A percentile compares a stretch with the other conserved stretches of the same genome.
Evolutionary conservation across 2,329 filamentous ascomycete species (phyloP).

Genomic region (Colletotrichum coccodes): DNA sequence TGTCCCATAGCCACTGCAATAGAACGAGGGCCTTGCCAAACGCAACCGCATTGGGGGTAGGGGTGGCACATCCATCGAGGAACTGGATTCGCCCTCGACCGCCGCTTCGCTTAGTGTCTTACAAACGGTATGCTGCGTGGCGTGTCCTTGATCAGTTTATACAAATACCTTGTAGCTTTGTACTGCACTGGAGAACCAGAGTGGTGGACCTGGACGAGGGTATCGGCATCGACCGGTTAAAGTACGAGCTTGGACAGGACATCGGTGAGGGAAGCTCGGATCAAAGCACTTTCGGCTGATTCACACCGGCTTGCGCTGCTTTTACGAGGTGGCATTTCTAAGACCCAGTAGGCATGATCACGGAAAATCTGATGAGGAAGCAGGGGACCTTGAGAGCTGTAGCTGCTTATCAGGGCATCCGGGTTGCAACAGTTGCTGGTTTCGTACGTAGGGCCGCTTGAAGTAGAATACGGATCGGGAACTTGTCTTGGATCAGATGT

Average conservation of each 20-base stretch:
- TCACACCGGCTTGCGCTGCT: neutral
- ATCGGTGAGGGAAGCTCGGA: too few relatives aligned
- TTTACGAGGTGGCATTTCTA: too few relatives aligned
- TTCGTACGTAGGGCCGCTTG: too few relatives aligned
- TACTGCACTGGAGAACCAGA: neutral
- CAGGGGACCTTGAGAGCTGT: neutral
- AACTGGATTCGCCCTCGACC: neutral
- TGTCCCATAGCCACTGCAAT: neutral
- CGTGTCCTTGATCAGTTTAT: neutral
- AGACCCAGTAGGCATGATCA: neutral
- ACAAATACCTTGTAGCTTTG: neutral
- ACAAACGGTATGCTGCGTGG: neutral
- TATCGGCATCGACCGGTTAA: too few relatives aligned
- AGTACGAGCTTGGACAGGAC: neutral
- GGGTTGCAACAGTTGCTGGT: neutral
- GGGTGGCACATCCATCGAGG: neutral
- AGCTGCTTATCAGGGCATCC: neutral
- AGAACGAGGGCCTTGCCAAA: neutral
- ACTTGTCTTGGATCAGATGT: neutral
- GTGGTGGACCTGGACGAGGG: neutral
- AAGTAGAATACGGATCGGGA: neutral
- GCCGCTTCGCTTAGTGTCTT: neutral
- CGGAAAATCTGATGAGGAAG: neutral
- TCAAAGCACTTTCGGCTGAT: neutral
- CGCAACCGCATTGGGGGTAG: neutral